Evolutionary conservation across 768 basidiomycete species (phyloP), one percentile per base, ranked within the genome.

Genomic region (Psilocybe azurescens): DNA sequence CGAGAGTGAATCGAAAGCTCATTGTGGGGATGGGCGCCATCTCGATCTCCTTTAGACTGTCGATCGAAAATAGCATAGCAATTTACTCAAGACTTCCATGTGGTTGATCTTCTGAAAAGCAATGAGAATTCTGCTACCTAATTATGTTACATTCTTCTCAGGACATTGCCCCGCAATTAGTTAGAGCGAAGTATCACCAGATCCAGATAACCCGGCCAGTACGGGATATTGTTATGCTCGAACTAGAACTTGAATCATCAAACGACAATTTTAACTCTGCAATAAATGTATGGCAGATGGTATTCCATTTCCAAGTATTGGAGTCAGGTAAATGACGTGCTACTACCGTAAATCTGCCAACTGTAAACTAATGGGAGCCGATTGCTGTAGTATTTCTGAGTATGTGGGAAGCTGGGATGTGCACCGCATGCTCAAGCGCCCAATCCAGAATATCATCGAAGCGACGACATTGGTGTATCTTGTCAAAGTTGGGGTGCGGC

Each of bases 401-500:
- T 4, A 44, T 11, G 41, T 44, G 41, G 14, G 11, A 13, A n/a
- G 41, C 11, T 11, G 41, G 41, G n/a, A 44, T n/a, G 14, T 44
- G 41, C 6, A 44, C 41, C 4, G 41, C 41, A 44, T 44, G 6
- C 10, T 44, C 14, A 44, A 44, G 4, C 5, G 41, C 41, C 41
- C 41, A 44, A 13, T 44, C n/a, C 14, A 14, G n/a, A 16, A 44
- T 44, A 44, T 13, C 41, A 13, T 56, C 55, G 28, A 56, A 56
- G 8, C 46, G 24, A 29, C 44, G 33, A 41, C 55, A 56, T 33
- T 56, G 55, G 20, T 56, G 55, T 18, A 30, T 56, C 24, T 24
- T 56, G 24, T 56, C 46, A 46, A 56, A 56, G 44, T 56, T 44
- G 3, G 55, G 55, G 46, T 56, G 46, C 13, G 10, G 20, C 9